Evolutionary conservation across 208 protist species (phyloP).

Genomic region (Leishmania mexicana): DNA sequence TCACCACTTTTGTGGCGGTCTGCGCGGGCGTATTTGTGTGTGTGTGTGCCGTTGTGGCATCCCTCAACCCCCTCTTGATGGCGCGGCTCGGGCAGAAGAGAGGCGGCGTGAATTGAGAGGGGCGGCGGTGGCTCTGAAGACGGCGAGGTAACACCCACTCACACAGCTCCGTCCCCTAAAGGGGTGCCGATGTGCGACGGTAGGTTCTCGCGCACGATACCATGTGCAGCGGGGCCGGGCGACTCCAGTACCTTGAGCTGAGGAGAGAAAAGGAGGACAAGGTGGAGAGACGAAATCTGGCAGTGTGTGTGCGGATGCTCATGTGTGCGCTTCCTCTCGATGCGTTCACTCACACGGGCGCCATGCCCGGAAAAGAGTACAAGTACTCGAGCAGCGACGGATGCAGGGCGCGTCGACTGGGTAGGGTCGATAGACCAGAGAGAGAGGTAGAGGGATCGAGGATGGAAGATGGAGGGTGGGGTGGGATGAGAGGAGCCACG

Average conservation of each 20-base stretch:
- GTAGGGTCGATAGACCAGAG: conserved; percentile 43
- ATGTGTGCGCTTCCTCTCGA: conserved; percentile 1
- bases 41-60: not conserved
- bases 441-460: conserved; percentile 50
- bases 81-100: not conserved
- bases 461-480: not conserved
- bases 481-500: not conserved
- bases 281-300: not conserved
- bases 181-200: not conserved
- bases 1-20: not conserved
- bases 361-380: not conserved
- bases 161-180: not conserved
- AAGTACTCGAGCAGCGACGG: not conserved
- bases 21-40: not conserved
- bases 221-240: not conserved
- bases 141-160: not conserved
- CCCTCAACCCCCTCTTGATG: not conserved
- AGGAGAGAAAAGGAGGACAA: not conserved
- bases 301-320: not conserved
- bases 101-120: not conserved
- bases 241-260: not conserved
- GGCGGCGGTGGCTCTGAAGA: not conserved
- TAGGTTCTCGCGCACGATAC: not conserved
- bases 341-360: not conserved
- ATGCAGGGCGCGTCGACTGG: not conserved